These are phyloP conservation scores for Bacidia gigantensis DNA, from an alignment of 495 filamentous ascomycete species.

Conservation along the genomic window DNA sequence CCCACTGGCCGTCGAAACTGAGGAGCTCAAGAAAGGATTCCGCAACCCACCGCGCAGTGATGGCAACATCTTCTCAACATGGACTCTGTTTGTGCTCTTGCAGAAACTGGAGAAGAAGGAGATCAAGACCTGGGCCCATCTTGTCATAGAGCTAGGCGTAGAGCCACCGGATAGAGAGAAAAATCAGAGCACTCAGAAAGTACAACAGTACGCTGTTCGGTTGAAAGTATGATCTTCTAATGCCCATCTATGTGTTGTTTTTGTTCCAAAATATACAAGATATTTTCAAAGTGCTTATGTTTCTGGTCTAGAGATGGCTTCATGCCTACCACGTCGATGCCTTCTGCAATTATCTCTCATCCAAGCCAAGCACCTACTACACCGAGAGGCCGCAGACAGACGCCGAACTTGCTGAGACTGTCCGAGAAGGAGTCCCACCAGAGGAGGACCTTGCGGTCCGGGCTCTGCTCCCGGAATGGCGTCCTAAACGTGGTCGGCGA, in stretches of 20 bases:
- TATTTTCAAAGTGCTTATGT: conserved; percentile 4
- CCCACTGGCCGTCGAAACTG: conserved; percentile 54
- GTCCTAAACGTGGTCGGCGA: conserved; percentile 77
- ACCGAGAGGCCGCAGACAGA: conserved; percentile 57
- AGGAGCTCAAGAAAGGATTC: conserved; percentile 66
- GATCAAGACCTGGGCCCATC: conserved; percentile 90
- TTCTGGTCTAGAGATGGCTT: conserved; percentile 69
- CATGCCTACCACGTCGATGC: conserved; percentile 95
- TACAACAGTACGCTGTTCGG: conserved; percentile 92
- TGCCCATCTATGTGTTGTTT: too few species aligned
- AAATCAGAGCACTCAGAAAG: conserved; percentile 89
- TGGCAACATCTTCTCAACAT: conserved; percentile 82
- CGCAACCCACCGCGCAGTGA: conserved; percentile 78
- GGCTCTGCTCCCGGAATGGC: conserved; percentile 76
- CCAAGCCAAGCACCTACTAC: conserved; percentile 71
- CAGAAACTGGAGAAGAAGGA: conserved; percentile 70
- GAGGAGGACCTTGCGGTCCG: conserved; percentile 90
- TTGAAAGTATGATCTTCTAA: conserved; percentile 64
- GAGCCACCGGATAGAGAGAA: conserved; percentile 74
- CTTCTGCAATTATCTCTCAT: conserved; percentile 84
- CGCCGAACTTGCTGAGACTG: conserved; percentile 48
- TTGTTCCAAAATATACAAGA: not conserved
- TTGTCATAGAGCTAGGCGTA: conserved; percentile 81
- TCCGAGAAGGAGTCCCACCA: conserved; percentile 71
- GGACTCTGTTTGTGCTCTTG: conserved; percentile 69